Conservation (phyloP, 2,329 filamentous ascomycete genomes). For the Claviceps sp. region DNA sequence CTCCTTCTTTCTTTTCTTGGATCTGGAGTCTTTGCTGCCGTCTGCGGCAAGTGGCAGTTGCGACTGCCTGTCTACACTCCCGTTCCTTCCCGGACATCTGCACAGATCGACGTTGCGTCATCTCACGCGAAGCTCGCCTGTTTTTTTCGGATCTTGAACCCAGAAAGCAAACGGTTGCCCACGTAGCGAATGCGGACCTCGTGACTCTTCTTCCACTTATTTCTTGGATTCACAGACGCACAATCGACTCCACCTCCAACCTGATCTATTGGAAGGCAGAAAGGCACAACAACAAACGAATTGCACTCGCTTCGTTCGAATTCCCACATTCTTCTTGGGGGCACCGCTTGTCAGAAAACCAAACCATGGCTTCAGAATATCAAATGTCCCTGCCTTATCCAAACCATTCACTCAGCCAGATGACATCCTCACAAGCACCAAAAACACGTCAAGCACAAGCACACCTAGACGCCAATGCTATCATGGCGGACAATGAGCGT, state of each 20-base stretch:
- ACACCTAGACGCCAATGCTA: not conserved
- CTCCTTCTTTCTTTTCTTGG: not conserved
- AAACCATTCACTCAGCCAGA: slow-evolving; percentile 19
- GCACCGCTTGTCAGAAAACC: not conserved
- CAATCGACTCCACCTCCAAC: not conserved
- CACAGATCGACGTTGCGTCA: slow-evolving; percentile 1
- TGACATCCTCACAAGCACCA: slow-evolving; percentile 10
- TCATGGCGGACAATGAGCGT: not conserved
- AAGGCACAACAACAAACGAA: not conserved
- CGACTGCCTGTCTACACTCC: not conserved
- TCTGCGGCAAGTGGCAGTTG: not conserved
- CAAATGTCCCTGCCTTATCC: slow-evolving; percentile 20
- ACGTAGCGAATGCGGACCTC: not conserved
- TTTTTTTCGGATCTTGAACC: not conserved
- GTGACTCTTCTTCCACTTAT: not conserved
- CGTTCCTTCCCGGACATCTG: slow-evolving; percentile 1
- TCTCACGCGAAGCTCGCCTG: slow-evolving; percentile 2
- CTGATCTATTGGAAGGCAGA: not conserved
- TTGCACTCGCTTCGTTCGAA: not conserved
- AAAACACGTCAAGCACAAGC: not conserved
- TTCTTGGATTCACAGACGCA: slow-evolving; percentile 2
- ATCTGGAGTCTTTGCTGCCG: no score
- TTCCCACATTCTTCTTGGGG: slow-evolving; percentile 1
- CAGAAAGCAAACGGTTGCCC: not conserved
- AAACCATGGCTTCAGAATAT: slow-evolving; percentile 15